Conservation (phyloP, 2,329 filamentous ascomycete genomes). For the Dissoconium aciculare region DNA sequence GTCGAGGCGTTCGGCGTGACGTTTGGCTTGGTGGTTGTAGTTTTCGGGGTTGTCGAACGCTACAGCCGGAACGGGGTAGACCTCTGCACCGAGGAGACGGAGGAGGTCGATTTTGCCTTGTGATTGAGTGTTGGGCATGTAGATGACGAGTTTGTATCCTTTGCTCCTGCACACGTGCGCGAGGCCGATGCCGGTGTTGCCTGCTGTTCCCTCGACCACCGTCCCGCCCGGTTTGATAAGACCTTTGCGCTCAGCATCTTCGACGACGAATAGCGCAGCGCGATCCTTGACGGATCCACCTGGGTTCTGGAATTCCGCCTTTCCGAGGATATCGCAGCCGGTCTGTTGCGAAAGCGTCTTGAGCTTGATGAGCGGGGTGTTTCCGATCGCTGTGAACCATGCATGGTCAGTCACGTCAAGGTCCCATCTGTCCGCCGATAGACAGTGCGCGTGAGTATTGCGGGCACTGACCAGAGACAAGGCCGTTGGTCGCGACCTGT, state of each 20-base stretch:
- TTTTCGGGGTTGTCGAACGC: conserved; percentile 90
- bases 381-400: conserved; percentile 65
- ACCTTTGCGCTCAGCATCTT: conserved; percentile 80
- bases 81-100: conserved; percentile 79
- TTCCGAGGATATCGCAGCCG: conserved; percentile 85
- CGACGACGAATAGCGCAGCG: conserved; percentile 83
- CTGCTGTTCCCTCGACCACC: conserved; percentile 90
- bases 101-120: conserved; percentile 95
- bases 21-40: conserved; percentile 89
- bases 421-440: conserved; percentile 4
- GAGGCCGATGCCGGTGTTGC: conserved; percentile 94
- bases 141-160: conserved; percentile 92
- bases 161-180: conserved; percentile 87
- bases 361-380: conserved; percentile 84
- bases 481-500: conserved; percentile 54
- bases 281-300: conserved; percentile 94
- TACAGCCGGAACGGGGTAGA: conserved; percentile 89
- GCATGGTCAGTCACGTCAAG: not conserved
- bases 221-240: conserved; percentile 74
- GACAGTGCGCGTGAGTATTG: too few relatives aligned
- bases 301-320: conserved; percentile 98
- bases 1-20: conserved; percentile 72
- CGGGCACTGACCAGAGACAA: conserved; percentile 62
- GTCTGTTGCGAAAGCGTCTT: conserved; percentile 80
- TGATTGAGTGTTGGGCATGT: conserved; percentile 98